These are phyloP conservation scores for Trametes cubensis DNA, from an alignment of 768 basidiomycete genomes.

Conservation along the genomic window DNA sequence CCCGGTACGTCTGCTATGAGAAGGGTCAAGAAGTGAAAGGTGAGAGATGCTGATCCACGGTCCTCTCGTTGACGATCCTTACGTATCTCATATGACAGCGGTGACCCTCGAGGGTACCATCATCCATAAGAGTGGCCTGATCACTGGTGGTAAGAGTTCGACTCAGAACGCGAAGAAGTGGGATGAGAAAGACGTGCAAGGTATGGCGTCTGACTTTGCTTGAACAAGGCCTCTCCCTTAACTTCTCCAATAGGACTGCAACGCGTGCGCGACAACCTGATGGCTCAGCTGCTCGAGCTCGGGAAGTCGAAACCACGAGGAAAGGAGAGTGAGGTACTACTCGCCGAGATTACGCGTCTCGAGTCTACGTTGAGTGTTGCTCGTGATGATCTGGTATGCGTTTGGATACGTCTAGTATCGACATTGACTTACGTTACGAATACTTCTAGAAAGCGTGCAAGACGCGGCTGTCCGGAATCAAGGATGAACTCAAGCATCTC, in stretches of 20 bases:
- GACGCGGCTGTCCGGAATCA: slow-evolving; percentile 73
- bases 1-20: slow-evolving; percentile 88
- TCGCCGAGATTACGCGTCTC: slow-evolving; percentile 75
- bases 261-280: slow-evolving; percentile 69
- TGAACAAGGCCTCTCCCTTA: neutral
- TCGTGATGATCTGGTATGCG: slow-evolving; percentile 76
- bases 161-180: slow-evolving; percentile 82
- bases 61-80: neutral
- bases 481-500: slow-evolving; percentile 83
- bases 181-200: slow-evolving; percentile 93
- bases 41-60: slow-evolving; percentile 37
- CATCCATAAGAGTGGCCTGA: slow-evolving; percentile 96
- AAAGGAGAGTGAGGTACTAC: slow-evolving; percentile 79
- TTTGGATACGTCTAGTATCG: slow-evolving; percentile 28
- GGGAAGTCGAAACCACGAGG: slow-evolving; percentile 79
- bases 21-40: slow-evolving; percentile 97
- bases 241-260: slow-evolving; percentile 43
- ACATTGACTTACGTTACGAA: neutral
- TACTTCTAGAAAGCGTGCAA: slow-evolving; percentile 72
- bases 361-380: slow-evolving; percentile 76
- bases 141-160: slow-evolving; percentile 90
- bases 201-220: slow-evolving; percentile 40
- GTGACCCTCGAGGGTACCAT: slow-evolving; percentile 96
- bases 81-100: slow-evolving; percentile 48
- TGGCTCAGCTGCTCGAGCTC: slow-evolving; percentile 81